Evolutionary conservation across 768 basidiomycete species (phyloP).

Genomic region (Mycena leptocephala): DNA sequence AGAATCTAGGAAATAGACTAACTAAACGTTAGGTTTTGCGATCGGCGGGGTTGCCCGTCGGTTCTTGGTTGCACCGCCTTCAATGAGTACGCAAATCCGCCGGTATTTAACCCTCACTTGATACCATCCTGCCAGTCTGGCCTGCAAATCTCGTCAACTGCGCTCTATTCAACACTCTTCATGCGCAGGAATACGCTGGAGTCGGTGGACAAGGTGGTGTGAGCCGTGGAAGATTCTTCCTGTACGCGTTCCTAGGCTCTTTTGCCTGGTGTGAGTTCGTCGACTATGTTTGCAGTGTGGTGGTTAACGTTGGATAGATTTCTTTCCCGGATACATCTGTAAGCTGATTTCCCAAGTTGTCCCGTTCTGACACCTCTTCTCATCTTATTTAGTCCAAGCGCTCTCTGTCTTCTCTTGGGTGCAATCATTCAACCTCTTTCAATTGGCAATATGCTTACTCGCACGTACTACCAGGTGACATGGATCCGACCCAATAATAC

Average conservation of each 20-base stretch:
- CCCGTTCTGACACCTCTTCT: neutral
- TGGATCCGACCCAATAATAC: constrained; percentile 13
- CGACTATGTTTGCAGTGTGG: constrained; percentile 40
- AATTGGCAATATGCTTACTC: neutral
- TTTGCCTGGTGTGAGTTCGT: constrained; percentile 63
- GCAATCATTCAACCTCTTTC: neutral
- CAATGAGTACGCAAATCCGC: constrained; percentile 69
- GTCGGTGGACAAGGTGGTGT: constrained; percentile 76
- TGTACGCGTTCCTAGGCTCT: constrained; percentile 71
- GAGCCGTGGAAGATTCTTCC: constrained; percentile 85
- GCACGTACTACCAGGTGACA: neutral
- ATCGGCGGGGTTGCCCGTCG: constrained; percentile 81
- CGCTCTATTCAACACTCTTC: constrained; percentile 86
- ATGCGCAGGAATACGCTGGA: constrained; percentile 79
- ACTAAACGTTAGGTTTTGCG: too few species aligned
- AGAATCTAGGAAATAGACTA: too few species aligned
- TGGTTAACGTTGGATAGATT: constrained; percentile 11
- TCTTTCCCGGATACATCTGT: constrained; percentile 81
- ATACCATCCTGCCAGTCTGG: constrained; percentile 71
- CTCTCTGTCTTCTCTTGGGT: constrained; percentile 68
- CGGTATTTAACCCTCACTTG: neutral
- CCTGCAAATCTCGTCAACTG: constrained; percentile 83
- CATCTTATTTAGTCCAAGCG: constrained; percentile 63
- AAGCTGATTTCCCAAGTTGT: neutral
- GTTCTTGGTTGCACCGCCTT: constrained; percentile 82